These are phyloP conservation scores for Plasmodium blacklocki DNA, from an alignment of 169 alveolate genomes.

Conservation along the genomic window DNA sequence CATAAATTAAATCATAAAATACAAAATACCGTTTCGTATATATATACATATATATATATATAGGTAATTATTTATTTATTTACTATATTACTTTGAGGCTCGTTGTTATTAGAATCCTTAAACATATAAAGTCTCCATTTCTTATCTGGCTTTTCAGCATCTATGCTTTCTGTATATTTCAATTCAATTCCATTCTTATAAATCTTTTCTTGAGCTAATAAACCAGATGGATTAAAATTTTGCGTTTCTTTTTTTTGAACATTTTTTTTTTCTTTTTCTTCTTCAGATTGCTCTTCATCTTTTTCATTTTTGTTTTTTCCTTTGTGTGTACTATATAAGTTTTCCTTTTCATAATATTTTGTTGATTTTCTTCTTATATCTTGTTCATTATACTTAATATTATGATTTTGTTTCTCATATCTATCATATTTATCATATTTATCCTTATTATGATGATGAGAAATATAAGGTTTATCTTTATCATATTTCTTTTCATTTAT, in stretches of 20 bases:
- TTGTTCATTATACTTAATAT: not conserved
- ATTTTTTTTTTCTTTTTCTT: conserved; percentile 25
- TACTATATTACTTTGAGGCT: conserved; percentile 31
- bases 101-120: conserved; percentile 32
- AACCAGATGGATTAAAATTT: conserved; percentile 92
- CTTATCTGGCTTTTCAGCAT: conserved; percentile 83
- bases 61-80: not conserved
- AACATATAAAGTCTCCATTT: conserved; percentile 91
- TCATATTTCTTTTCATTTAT: not conserved
- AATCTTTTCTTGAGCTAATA: conserved; percentile 87
- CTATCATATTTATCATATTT: not conserved
- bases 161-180: conserved; percentile 89
- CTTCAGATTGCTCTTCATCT: conserved; percentile 13
- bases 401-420: not conserved
- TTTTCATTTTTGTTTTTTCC: conserved; percentile 1
- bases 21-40: not conserved
- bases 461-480: not conserved
- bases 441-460: not conserved
- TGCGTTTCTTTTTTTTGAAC: conserved; percentile 58
- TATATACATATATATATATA: too few relatives aligned
- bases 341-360: not conserved
- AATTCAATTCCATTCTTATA: conserved; percentile 83
- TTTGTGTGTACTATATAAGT: not conserved
- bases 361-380: not conserved
- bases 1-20: not conserved